A percentile compares a stretch with the other conserved stretches of the same genome.
phyloP scores from a whole-genome alignment of 1,284 basidiomycete genomes.

The Chiua sp. region DNA sequence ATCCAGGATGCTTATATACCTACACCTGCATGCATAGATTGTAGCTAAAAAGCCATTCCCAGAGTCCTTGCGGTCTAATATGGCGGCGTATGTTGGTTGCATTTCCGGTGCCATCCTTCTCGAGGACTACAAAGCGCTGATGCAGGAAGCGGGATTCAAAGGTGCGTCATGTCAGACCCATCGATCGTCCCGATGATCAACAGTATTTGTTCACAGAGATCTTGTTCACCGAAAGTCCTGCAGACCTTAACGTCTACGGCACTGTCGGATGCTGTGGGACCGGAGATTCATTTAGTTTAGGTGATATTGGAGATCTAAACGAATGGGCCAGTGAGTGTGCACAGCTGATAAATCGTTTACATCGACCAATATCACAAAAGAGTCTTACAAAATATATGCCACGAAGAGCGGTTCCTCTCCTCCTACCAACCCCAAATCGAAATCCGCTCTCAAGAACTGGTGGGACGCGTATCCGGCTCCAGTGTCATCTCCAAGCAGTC shows the following conservation, averaged over 20 bases:
- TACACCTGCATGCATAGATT: conserved; percentile 37
- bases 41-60: conserved; percentile 49
- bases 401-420: conserved; percentile 35
- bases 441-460: conserved; percentile 12
- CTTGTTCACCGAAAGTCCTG: conserved; percentile 43
- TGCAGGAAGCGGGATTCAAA: conserved; percentile 47
- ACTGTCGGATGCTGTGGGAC: conserved; percentile 16
- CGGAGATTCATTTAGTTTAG: background rate
- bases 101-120: conserved; percentile 48
- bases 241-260: conserved; percentile 46
- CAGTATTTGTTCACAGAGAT: conserved; percentile 38
- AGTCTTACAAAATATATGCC: conserved; percentile 51
- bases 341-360: background rate
- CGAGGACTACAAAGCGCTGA: conserved; percentile 42
- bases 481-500: conserved; percentile 7
- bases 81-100: conserved; percentile 48
- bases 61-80: conserved; percentile 43
- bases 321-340: conserved; percentile 44
- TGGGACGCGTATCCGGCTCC: conserved; percentile 51
- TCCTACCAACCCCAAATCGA: background rate
- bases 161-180: conserved; percentile 31
- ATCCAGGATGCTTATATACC: background rate
- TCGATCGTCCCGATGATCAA: background rate
- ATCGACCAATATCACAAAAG: conserved; percentile 22
- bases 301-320: conserved; percentile 41